phyloP scores from a whole-genome alignment of 371 early-diverging fungal species.

The Circinella minor region DNA sequence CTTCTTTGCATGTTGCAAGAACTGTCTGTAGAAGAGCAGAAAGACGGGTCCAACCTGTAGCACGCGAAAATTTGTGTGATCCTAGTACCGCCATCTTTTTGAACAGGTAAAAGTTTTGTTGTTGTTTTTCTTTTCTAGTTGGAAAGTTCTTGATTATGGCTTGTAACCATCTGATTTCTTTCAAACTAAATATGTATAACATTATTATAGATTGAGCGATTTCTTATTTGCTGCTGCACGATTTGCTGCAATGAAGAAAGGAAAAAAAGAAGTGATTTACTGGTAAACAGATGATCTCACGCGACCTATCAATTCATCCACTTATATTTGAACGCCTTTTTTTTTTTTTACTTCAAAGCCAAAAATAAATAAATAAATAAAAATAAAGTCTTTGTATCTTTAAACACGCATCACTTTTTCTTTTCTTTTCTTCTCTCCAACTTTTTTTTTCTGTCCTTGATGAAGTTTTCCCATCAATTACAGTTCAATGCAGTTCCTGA shows the following conservation, averaged over 20 bases:
- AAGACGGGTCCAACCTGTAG: conserved; percentile 79
- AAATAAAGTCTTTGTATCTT: background rate
- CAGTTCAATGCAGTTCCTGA: conserved; percentile 91
- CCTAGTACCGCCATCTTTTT: conserved; percentile 69
- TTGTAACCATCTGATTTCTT: background rate
- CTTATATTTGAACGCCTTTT: background rate
- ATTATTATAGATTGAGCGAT: conserved; percentile 80
- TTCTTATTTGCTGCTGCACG: conserved; percentile 89
- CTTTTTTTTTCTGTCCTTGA: conserved; percentile 10
- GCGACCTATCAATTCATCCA: background rate
- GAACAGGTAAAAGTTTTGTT: conserved; percentile 57
- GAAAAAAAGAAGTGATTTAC: conserved; percentile 74
- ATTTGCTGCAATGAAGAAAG: conserved; percentile 72
- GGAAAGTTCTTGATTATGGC: conserved; percentile 5
- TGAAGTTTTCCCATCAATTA: conserved; percentile 73
- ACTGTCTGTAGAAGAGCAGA: conserved; percentile 89
- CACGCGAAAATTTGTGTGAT: conserved; percentile 65
- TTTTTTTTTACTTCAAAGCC: background rate
- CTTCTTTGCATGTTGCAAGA: conserved; percentile 72
- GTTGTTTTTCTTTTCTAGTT: background rate
- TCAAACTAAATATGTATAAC: conserved; percentile 1
- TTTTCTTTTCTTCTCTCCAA: background rate
- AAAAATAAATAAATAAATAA: background rate
- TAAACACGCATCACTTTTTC: background rate
- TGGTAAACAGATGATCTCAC: conserved; percentile 23